Conservation (phyloP, 805 yeast species). For the Maudiozyma bulderi region DNA sequence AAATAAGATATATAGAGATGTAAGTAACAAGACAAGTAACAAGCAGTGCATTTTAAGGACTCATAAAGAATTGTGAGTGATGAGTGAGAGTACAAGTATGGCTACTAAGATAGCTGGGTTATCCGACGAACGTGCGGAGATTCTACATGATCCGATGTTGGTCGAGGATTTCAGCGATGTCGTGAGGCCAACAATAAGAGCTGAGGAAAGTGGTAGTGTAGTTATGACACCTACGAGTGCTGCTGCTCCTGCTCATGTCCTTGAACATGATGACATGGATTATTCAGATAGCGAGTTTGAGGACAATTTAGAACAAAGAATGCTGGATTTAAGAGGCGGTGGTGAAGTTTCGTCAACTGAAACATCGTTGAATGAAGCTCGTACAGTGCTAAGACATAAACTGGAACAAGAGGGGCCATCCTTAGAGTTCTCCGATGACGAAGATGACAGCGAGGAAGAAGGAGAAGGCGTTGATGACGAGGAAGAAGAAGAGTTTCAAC, state of each 20-base stretch:
- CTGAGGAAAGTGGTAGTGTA: background rate
- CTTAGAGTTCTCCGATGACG: constrained; percentile 5
- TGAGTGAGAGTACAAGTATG: background rate
- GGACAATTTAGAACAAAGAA: constrained; percentile 26
- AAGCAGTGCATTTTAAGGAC: too few species aligned
- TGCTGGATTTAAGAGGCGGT: constrained; percentile 15
- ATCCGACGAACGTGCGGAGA: background rate
- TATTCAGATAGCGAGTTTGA: constrained; percentile 31
- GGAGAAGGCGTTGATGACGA: constrained; percentile 25
- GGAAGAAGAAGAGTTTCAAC: constrained; percentile 35
- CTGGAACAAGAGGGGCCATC: background rate
- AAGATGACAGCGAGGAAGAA: constrained; percentile 9
- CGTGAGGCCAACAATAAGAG: background rate
- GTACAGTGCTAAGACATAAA: background rate
- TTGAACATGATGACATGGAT: constrained; percentile 8
- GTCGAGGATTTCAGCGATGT: background rate
- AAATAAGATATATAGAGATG: background rate
- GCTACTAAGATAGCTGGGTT: background rate
- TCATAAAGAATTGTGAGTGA: too few species aligned
- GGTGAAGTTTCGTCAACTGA: constrained; percentile 3
- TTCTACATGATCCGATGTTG: background rate
- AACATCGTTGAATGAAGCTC: background rate
- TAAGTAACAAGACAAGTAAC: background rate
- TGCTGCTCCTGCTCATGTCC: background rate
- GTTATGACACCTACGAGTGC: background rate